Evolutionary conservation across 2,329 filamentous ascomycete genomes (phyloP), one percentile per base, ranked within the genome.

Genomic region (Penicillium oxalicum): DNA sequence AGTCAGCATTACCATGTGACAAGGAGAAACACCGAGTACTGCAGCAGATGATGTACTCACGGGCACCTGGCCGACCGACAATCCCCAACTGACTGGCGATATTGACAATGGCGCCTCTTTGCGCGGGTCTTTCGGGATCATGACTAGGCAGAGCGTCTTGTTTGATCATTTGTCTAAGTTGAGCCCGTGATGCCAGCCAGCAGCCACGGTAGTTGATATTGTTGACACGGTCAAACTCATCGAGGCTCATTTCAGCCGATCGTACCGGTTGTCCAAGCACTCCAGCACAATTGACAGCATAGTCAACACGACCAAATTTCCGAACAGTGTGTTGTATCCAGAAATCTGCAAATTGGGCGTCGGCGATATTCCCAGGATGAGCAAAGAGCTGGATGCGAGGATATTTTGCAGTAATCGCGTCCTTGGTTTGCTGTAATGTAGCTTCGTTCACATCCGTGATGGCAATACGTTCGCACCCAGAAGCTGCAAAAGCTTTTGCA

Each of bases 221-320:
- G 34, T 75, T 81, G 40, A 82, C 69, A 6, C 66, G 66, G 48
- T 82, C 78, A 40, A 82, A 82, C 8, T 68, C 68, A 1, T 70
- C 68, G 0, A 70, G 61, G 0, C 70, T 59, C n/a, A 72, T 77
- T 42, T 81, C 77, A 28, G 70, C 50, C 2, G 64, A 63, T 25
- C 61, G 59, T 18, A 53, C 36, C 3, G 57, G 44, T 5, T 57
- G 41, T 6, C 63, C 60, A 9, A 65, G 41, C 56, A 81, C 70
- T 0, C 79, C 79, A 0, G 79, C 79, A 45, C 78, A 80, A 48
- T 77, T 78, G 5, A 81, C 75, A 0, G 73, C 73, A 58, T 82
- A 82, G 56, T 82, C 79, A 4, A 82, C 59, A 6, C 78, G 73
- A 0, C 63, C 62, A 49, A 78, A 60, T 3, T 43, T 9, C n/a